phyloP scores from a whole-genome alignment of 2,329 filamentous ascomycete genomes.

The Lasiodiplodia gonubiensis region DNA sequence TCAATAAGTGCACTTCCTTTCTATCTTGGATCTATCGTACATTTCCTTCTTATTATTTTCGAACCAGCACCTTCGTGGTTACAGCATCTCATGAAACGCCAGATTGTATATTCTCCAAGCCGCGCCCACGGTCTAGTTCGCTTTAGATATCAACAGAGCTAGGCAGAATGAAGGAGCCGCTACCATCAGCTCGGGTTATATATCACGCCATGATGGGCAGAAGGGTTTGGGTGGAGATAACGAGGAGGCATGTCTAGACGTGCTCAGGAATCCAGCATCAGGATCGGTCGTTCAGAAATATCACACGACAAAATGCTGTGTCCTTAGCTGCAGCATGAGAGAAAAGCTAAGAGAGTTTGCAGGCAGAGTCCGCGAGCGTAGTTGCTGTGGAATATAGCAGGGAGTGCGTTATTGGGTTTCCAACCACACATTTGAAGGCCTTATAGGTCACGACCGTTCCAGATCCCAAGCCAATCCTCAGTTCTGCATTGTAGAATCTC shows the following conservation, averaged over 20 bases:
- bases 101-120: no score
- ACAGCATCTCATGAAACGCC: no score
- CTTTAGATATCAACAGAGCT: constrained; percentile 20
- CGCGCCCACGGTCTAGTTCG: no score
- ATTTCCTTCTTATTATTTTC: no score
- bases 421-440: neutral
- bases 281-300: constrained; percentile 50
- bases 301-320: constrained; percentile 45
- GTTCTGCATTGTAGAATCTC: neutral
- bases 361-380: constrained; percentile 47
- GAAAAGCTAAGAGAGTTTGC: constrained; percentile 44
- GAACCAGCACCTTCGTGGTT: no score
- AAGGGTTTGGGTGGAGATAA: constrained; percentile 42
- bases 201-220: constrained; percentile 42
- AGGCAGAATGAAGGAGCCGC: constrained; percentile 38
- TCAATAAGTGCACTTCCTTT: no score
- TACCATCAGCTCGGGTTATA: constrained; percentile 41
- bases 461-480: neutral
- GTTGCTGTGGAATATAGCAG: neutral
- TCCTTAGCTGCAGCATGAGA: constrained; percentile 42
- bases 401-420: no score
- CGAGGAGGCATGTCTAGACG: constrained; percentile 42
- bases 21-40: no score
- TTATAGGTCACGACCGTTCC: neutral
- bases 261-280: constrained; percentile 52